Conservation (phyloP, 257 asterid species). For the Solanum virginianum region DNA sequence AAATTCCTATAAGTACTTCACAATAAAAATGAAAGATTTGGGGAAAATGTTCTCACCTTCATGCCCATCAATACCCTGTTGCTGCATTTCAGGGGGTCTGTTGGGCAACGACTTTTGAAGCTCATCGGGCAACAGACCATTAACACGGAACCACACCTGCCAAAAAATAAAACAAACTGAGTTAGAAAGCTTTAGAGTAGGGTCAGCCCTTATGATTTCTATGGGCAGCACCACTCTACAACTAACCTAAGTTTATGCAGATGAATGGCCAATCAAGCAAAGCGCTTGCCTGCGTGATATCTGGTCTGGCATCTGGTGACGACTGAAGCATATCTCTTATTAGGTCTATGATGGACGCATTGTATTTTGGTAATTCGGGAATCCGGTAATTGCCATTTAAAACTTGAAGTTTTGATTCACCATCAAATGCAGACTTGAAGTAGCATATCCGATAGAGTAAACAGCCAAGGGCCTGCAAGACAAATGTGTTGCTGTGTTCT, state of each 20-base stretch:
- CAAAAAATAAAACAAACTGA: conserved; percentile 7
- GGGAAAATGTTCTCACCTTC: conserved; percentile 33
- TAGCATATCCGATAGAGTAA: conserved; percentile 89
- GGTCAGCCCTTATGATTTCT: conserved; percentile 40
- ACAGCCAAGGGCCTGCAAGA: conserved; percentile 87
- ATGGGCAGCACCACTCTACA: conserved; percentile 55
- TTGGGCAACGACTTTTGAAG: conserved; percentile 81
- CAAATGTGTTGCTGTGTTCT: neutral
- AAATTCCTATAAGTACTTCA: neutral
- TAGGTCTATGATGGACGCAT: conserved; percentile 49
- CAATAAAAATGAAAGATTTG: neutral
- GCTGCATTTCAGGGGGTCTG: conserved; percentile 60
- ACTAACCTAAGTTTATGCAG: conserved; percentile 79
- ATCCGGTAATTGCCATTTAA: conserved; percentile 89
- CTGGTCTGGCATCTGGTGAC: conserved; percentile 86
- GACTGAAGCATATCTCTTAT: conserved; percentile 80
- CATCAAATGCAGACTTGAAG: conserved; percentile 92
- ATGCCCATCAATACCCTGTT: conserved; percentile 34
- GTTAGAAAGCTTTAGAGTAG: conserved; percentile 21
- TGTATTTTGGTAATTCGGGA: conserved; percentile 89
- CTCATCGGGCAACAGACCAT: conserved; percentile 66
- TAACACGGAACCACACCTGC: conserved; percentile 98
- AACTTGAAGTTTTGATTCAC: conserved; percentile 97
- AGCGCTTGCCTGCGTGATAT: conserved; percentile 99
- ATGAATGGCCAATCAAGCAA: conserved; percentile 88